Conservation (phyloP, 140 eudicot species). For the Bidens hawaiensis region DNA sequence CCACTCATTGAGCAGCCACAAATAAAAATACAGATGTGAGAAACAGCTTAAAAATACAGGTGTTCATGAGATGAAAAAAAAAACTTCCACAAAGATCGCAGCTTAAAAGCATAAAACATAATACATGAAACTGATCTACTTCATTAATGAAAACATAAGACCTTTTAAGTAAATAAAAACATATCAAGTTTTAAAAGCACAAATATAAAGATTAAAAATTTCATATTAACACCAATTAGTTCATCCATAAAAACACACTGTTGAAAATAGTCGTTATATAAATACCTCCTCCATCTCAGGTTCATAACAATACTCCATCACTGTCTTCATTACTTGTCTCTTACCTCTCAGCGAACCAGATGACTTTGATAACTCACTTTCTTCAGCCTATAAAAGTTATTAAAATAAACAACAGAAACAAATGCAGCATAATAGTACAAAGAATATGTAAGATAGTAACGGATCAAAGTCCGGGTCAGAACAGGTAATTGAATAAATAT, state of each 20-base stretch:
- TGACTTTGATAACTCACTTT: conserved; percentile 60
- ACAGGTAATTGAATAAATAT: neutral
- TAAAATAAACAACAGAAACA: neutral
- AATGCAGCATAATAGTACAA: too few species aligned
- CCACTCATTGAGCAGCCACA: neutral
- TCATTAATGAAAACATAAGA: too few species aligned
- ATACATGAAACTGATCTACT: too few species aligned
- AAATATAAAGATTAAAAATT: too few species aligned
- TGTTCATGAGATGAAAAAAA: neutral
- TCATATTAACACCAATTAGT: conserved; percentile 3
- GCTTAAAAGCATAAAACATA: neutral
- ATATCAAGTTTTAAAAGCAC: too few species aligned
- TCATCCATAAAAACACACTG: conserved; percentile 11
- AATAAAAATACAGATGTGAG: neutral
- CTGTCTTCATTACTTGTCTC: conserved; percentile 65
- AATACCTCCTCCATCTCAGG: conserved; percentile 99
- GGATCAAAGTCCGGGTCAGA: too few species aligned
- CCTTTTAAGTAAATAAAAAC: too few species aligned
- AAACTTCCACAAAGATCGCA: neutral
- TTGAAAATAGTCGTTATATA: neutral
- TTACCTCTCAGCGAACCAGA: conserved; percentile 71
- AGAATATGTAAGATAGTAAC: neutral
- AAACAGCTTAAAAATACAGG: neutral
- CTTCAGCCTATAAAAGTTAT: conserved; percentile 57
- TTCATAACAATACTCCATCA: conserved; percentile 92